Evolutionary conservation across 805 yeast species (phyloP), one percentile per base, ranked within the genome.

Genomic region (Brettanomyces anomalus): DNA sequence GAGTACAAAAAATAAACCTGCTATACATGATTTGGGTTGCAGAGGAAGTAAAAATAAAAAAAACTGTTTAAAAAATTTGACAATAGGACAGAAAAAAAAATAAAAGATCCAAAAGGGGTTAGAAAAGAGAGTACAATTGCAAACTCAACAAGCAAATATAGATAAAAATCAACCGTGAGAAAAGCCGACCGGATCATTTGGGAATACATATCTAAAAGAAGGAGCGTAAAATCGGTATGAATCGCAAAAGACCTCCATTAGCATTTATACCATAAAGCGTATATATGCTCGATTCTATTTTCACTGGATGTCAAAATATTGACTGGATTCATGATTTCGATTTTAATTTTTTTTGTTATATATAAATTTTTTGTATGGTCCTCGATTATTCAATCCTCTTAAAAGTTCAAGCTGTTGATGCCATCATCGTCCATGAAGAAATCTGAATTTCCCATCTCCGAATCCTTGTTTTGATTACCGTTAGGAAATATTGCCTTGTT

Each of bases 391-490:
- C 18, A 16, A 8, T 15, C 14, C 7, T 32, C 35, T 18, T 33
- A 35, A 35, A 36, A 36, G 30, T 21, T 28, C 14, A 36, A 17
- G 14, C 39, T 21, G 34, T 32, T 32, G n/a, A 16, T 16, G 13
- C 34, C 34, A 32, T 32, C 18, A 28, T 39, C 41, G 6, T 39
- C 41, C 36, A 32, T 18, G n/a, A 39, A 39, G 36, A 39, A 39
- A 7, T 39, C 43, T 10, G 53, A 60, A 45, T 24, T 59, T 53
- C 45, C 55, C 41, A 70, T 68, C 5, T 70, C 71, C n/a, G 56
- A 48, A 2, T 68, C 67, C 43, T n/a, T 13, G n/a, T 37, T 28
- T 13, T 39, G 41, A 11, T 24, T 24, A 7, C 28, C 28, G 10
- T 11, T 11, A 11, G 28, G 10, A 17, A 37, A 37, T 19, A 26